These are phyloP conservation scores for Suillus cothurnatus DNA, from an alignment of 768 basidiomycete species.

Conservation along the genomic window DNA sequence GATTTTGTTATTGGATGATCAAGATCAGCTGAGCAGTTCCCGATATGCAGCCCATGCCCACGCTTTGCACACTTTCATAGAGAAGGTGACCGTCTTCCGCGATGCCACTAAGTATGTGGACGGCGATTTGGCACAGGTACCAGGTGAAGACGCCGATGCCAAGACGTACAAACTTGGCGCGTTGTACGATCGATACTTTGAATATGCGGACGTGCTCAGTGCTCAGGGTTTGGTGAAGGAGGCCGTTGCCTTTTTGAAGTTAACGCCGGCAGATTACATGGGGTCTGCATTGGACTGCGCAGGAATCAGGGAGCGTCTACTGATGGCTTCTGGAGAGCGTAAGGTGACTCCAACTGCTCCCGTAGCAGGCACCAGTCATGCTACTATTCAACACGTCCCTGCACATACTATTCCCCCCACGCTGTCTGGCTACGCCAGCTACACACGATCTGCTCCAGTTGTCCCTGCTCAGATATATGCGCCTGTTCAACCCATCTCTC, in stretches of 20 bases:
- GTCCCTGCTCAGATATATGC: constrained; percentile 34
- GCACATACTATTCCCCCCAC: constrained; percentile 14
- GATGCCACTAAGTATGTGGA: constrained; percentile 82
- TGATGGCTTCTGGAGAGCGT: constrained; percentile 38
- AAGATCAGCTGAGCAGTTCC: constrained; percentile 45
- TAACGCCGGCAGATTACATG: constrained; percentile 80
- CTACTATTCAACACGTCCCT: constrained; percentile 30
- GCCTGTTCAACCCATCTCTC: constrained; percentile 26
- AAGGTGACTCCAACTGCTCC: constrained; percentile 10
- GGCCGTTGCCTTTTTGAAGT: constrained; percentile 75
- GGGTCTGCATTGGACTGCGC: constrained; percentile 52
- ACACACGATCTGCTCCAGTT: constrained; percentile 18
- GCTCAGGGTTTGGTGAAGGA: constrained; percentile 88
- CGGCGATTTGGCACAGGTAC: constrained; percentile 54
- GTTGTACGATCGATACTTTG: constrained; percentile 92
- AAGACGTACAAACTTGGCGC: constrained; percentile 81
- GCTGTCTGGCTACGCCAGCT: constrained; percentile 8
- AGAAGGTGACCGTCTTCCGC: constrained; percentile 95
- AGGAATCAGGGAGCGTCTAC: constrained; percentile 48
- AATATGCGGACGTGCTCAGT: constrained; percentile 92
- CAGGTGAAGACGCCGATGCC: constrained; percentile 38
- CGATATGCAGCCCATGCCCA: constrained; percentile 80
- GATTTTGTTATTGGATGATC: constrained; percentile 44
- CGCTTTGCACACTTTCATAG: constrained; percentile 91
- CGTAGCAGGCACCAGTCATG: constrained; percentile 34